Evolutionary conservation across 352 stramenopile genomes (phyloP).

Genomic region (Heterotrichella gracilis): DNA sequence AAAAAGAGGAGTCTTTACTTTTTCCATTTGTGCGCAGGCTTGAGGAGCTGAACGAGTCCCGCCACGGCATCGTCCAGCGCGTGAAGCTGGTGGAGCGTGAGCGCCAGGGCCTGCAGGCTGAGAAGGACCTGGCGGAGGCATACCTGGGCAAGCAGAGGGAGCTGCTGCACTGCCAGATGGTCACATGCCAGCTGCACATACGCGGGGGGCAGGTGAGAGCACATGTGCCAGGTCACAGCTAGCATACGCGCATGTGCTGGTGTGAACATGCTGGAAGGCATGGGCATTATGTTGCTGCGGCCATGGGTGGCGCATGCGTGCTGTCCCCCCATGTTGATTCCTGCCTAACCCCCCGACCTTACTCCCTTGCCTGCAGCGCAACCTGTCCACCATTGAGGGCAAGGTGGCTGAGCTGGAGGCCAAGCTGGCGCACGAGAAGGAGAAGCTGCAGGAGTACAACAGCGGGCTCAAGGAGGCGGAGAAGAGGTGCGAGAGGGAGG

Average conservation of each 20-base stretch:
- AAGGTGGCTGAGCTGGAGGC: constrained; percentile 30
- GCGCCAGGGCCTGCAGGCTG: constrained; percentile 55
- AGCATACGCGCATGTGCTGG: no score
- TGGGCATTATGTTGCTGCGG: no score
- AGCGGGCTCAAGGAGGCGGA: constrained; percentile 32
- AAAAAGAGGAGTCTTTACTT: no score
- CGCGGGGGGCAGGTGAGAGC: no score
- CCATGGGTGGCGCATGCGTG: no score
- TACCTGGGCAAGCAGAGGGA: constrained; percentile 68
- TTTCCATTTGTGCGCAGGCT: constrained; percentile 57
- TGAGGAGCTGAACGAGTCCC: constrained; percentile 51
- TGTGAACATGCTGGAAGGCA: no score
- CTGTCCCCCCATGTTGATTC: no score
- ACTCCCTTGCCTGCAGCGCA: no score
- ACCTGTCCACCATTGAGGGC: no score
- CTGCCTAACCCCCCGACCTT: no score
- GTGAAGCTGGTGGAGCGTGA: constrained; percentile 94
- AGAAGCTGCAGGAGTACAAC: constrained; percentile 31
- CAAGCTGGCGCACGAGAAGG: constrained; percentile 29
- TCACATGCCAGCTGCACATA: constrained; percentile 68
- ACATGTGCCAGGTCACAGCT: no score
- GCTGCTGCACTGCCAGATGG: constrained; percentile 70
- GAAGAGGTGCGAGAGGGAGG: constrained; percentile 35
- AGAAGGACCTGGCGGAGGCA: constrained; percentile 61
- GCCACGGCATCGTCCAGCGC: constrained; percentile 71